These are phyloP conservation scores for Akebia trifoliata DNA, from an alignment of 164 flowering plant species.

Conservation along the genomic window DNA sequence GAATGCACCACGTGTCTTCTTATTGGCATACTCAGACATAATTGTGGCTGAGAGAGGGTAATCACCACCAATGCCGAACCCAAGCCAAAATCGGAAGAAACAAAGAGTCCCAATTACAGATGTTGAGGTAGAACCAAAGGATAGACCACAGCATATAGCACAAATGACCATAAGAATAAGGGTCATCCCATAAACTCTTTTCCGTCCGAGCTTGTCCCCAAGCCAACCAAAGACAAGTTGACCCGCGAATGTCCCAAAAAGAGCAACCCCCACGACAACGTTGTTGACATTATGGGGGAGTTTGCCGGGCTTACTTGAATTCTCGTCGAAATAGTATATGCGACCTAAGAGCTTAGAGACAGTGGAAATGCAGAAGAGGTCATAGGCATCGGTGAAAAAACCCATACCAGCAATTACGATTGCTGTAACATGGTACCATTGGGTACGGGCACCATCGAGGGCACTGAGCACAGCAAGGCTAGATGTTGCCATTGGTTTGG, in stretches of 20 bases:
- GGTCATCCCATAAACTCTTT: constrained; percentile 50
- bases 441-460: constrained; percentile 45
- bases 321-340: constrained; percentile 36
- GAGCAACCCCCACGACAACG: constrained; percentile 41
- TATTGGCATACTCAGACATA: constrained; percentile 52
- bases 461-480: constrained; percentile 39
- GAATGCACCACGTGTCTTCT: constrained; percentile 47
- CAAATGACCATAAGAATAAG: constrained; percentile 49
- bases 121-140: constrained; percentile 30
- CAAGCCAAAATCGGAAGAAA: constrained; percentile 64
- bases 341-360: constrained; percentile 52
- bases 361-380: constrained; percentile 53
- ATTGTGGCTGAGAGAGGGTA: constrained; percentile 55
- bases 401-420: constrained; percentile 59
- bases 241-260: constrained; percentile 46
- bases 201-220: constrained; percentile 55
- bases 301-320: constrained; percentile 22
- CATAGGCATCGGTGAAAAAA: constrained; percentile 67
- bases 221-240: constrained; percentile 55
- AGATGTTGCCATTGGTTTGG: constrained; percentile 6
- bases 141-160: constrained; percentile 49
- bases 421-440: constrained; percentile 51
- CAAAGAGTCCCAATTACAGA: constrained; percentile 44
- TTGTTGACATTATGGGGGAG: constrained; percentile 38
- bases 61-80: constrained; percentile 51